A percentile compares a stretch with the other conserved stretches of the same genome.
These are phyloP conservation scores for Cryptomeria japonica DNA, from an alignment of 75 land plant species.

Conservation along the genomic window DNA sequence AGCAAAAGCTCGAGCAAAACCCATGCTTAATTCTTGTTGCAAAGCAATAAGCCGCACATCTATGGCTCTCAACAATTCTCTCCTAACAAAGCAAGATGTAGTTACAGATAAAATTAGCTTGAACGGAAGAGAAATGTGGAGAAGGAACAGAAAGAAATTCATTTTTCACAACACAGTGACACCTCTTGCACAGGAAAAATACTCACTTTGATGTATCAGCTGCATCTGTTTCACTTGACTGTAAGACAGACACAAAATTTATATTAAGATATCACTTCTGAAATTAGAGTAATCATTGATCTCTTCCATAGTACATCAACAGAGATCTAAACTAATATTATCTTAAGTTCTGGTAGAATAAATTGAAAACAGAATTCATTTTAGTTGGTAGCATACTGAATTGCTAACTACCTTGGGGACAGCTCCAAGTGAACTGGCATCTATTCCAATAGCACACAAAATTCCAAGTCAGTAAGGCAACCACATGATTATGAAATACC, in stretches of 20 bases:
- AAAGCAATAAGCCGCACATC: constrained; percentile 71
- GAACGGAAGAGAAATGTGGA: background rate
- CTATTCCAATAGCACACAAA: constrained; percentile 4
- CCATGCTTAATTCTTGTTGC: constrained; percentile 56
- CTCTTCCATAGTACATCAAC: background rate
- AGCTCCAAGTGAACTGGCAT: constrained; percentile 1
- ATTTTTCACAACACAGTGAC: background rate
- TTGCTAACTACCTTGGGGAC: background rate
- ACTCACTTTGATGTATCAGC: constrained; percentile 63
- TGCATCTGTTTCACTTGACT: constrained; percentile 25
- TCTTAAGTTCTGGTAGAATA: background rate
- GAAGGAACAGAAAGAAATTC: background rate
- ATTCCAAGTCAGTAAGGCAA: background rate
- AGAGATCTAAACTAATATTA: background rate
- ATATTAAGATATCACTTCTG: background rate
- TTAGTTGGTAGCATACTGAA: background rate
- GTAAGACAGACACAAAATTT: background rate
- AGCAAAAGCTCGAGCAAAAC: constrained; percentile 56
- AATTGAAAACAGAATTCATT: background rate
- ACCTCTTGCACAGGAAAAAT: background rate
- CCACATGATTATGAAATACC: background rate
- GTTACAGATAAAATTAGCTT: background rate
- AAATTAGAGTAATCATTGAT: background rate
- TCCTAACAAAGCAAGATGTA: constrained; percentile 34
- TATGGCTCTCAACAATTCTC: constrained; percentile 76